Conservation (phyloP, 2,329 filamentous ascomycete genomes). For the Cryphonectria naterciae region DNA sequence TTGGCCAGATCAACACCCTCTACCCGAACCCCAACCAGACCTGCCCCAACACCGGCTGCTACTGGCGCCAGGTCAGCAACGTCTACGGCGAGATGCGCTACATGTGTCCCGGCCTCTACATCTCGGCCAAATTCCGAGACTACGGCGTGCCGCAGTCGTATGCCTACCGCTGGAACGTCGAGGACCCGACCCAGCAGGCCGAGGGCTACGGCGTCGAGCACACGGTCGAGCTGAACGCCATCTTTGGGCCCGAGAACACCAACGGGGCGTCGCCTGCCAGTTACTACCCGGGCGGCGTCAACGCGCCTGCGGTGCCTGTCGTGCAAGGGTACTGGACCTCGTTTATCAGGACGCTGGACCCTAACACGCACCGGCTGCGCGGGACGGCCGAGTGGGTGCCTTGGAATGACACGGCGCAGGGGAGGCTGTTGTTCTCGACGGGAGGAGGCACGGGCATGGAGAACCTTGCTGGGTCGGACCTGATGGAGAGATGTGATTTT, state of each 20-base stretch:
- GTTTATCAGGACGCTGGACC: conserved; percentile 69
- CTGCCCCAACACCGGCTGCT: conserved; percentile 55
- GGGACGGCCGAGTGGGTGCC: conserved; percentile 57
- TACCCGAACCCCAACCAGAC: conserved; percentile 56
- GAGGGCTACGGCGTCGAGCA: conserved; percentile 68
- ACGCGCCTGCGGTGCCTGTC: conserved; percentile 60
- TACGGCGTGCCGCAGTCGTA: conserved; percentile 52
- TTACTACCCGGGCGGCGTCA: conserved; percentile 56
- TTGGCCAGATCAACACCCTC: conserved; percentile 54
- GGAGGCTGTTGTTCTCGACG: conserved; percentile 49
- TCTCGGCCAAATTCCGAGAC: conserved; percentile 47
- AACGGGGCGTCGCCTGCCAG: conserved; percentile 53
- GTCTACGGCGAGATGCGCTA: conserved; percentile 69
- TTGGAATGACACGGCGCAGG: conserved; percentile 41
- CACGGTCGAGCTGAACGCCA: conserved; percentile 66
- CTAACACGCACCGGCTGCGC: conserved; percentile 56
- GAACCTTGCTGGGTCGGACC: conserved; percentile 26
- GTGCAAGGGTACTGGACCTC: conserved; percentile 76
- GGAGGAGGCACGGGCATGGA: conserved; percentile 34
- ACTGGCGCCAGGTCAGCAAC: conserved; percentile 61
- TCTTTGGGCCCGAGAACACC: conserved; percentile 67
- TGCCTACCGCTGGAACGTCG: conserved; percentile 73
- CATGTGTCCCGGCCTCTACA: conserved; percentile 64
- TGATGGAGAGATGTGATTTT: conserved; percentile 30
- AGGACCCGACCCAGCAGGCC: conserved; percentile 57